Conservation (phyloP, 306 rosid species). For the Acmispon strigosus region DNA sequence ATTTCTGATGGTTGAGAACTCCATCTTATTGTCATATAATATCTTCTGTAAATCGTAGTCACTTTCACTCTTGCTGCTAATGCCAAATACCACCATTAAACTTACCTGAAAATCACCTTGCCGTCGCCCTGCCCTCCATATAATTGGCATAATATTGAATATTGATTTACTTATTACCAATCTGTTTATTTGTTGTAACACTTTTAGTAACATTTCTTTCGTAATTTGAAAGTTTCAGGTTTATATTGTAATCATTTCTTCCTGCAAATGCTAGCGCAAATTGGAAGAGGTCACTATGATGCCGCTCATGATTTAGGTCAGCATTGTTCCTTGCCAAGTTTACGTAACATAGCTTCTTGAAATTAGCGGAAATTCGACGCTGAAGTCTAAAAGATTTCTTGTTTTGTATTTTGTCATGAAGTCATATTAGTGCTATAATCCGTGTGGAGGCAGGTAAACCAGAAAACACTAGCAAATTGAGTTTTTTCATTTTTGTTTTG, state of each 20-base stretch:
- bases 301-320: constrained; percentile 69
- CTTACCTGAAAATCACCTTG: background rate
- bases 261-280: constrained; percentile 82
- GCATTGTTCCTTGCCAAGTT: constrained; percentile 8
- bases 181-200: constrained; percentile 6
- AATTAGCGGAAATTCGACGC: background rate
- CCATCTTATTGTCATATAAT: background rate
- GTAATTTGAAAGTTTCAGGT: constrained; percentile 43
- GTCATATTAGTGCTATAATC: background rate
- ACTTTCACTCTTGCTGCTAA: background rate
- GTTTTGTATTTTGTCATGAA: constrained; percentile 10
- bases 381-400: background rate
- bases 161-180: background rate
- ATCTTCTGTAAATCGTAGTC: background rate
- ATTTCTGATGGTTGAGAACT: background rate
- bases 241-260: constrained; percentile 82
- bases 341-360: background rate
- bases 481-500: background rate
- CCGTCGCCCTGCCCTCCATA: background rate
- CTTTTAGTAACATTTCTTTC: background rate
- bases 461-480: background rate
- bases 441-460: background rate
- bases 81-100: background rate
- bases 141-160: background rate
- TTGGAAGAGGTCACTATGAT: constrained; percentile 69